Percentiles rank a stretch among this genome's conserved stretches.
Conservation (phyloP, 768 basidiomycete species). For the Phaeotremella fagi region DNA sequence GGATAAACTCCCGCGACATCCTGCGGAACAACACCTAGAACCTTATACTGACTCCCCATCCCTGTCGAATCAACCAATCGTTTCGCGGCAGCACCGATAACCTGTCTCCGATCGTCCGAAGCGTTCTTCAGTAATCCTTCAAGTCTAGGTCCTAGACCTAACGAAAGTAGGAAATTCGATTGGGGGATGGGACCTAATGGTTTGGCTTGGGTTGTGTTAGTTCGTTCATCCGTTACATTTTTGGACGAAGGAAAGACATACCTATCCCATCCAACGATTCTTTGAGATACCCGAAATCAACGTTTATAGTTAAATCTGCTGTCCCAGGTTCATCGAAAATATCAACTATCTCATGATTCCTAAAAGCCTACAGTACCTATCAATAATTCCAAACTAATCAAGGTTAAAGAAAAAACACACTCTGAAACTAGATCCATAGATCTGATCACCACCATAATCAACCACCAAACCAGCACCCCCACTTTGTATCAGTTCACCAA, state of each 20-base stretch:
- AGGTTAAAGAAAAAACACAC: slow-evolving; percentile 53
- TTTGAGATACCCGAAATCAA: slow-evolving; percentile 83
- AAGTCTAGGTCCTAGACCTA: slow-evolving; percentile 69
- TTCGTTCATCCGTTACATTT: background rate
- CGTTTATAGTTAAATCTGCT: slow-evolving; percentile 91
- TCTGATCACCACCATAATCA: slow-evolving; percentile 78
- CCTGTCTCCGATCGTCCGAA: slow-evolving; percentile 51
- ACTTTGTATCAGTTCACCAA: slow-evolving; percentile 61
- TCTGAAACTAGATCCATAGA: slow-evolving; percentile 69
- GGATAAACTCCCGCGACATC: slow-evolving; percentile 23
- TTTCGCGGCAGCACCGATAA: slow-evolving; percentile 60
- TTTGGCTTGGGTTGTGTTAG: slow-evolving; percentile 43
- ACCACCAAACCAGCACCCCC: slow-evolving; percentile 65
- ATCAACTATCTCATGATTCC: slow-evolving; percentile 75
- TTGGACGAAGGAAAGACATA: slow-evolving; percentile 45
- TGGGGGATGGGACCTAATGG: slow-evolving; percentile 71
- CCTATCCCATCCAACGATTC: slow-evolving; percentile 69
- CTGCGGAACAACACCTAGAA: slow-evolving; percentile 58
- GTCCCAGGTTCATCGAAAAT: slow-evolving; percentile 78
- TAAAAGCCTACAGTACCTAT: slow-evolving; percentile 69
- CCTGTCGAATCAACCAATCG: slow-evolving; percentile 70
- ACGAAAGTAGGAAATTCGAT: slow-evolving; percentile 65
- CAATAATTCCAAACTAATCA: background rate
- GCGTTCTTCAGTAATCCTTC: slow-evolving; percentile 59
- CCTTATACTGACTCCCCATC: slow-evolving; percentile 84